Conservation (phyloP, 2,329 filamentous ascomycete species). For the Aspergillus sp. region DNA sequence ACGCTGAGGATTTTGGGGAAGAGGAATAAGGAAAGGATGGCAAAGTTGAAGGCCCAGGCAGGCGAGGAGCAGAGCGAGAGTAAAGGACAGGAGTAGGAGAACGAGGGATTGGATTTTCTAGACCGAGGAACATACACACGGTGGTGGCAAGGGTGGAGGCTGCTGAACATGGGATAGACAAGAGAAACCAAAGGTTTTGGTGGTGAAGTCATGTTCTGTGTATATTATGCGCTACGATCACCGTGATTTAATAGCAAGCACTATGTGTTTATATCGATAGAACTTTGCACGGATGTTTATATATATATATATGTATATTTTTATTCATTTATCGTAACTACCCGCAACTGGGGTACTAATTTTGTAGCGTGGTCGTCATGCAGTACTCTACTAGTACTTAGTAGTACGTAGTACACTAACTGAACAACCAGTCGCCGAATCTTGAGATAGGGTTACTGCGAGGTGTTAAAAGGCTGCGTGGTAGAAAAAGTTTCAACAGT, state of each 20-base stretch:
- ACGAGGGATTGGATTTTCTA: background rate
- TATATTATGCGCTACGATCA: background rate
- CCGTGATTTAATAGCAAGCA: background rate
- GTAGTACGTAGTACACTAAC: background rate
- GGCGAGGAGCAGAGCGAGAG: conserved; percentile 3
- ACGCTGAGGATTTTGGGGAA: conserved; percentile 67
- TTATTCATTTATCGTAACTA: background rate
- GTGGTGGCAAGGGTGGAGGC: background rate
- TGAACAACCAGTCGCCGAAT: conserved; percentile 22
- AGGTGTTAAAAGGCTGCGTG: background rate
- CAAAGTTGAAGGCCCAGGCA: conserved; percentile 49
- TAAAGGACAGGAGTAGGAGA: background rate
- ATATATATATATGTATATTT: background rate
- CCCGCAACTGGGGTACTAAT: background rate
- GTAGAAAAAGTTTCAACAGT: background rate
- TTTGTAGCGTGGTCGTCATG: background rate
- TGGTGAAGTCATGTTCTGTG: background rate
- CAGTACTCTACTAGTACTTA: background rate
- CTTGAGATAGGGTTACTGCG: conserved; percentile 26
- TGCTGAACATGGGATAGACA: background rate
- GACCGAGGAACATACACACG: no score
- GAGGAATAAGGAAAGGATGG: conserved; percentile 65
- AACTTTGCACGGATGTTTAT: background rate
- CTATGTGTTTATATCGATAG: background rate
- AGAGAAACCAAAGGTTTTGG: background rate